These are phyloP conservation scores for Penicillium sp. DNA, from an alignment of 2,329 filamentous ascomycete species.

Conservation along the genomic window DNA sequence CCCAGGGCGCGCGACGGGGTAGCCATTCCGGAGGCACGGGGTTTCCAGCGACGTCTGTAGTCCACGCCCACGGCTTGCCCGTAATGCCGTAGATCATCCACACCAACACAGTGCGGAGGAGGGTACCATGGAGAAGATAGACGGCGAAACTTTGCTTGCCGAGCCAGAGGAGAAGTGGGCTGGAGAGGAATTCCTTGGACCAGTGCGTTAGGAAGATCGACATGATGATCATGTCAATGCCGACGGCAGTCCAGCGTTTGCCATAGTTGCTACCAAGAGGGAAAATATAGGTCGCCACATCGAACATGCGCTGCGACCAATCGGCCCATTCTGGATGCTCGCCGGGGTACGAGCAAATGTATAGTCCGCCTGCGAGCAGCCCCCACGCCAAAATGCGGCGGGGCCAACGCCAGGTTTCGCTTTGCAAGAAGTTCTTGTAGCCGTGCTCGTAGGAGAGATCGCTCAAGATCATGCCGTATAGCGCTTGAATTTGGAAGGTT, in stretches of 20 bases:
- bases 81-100: conserved; percentile 53
- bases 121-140: conserved; percentile 53
- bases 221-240: conserved; percentile 48
- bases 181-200: conserved; percentile 48
- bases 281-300: conserved; percentile 43
- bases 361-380: conserved; percentile 43
- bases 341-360: conserved; percentile 49
- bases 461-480: conserved; percentile 51
- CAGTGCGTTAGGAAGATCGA: conserved; percentile 50
- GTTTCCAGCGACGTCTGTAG: conserved; percentile 39
- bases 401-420: conserved; percentile 31
- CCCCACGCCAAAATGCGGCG: conserved; percentile 36
- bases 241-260: conserved; percentile 47
- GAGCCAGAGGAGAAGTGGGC: conserved; percentile 50
- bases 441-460: conserved; percentile 47
- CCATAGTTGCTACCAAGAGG: conserved; percentile 42
- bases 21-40: conserved; percentile 41
- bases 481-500: conserved; percentile 52
- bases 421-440: conserved; percentile 45
- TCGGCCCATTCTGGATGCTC: conserved; percentile 48
- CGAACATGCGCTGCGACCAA: conserved; percentile 47
- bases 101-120: conserved; percentile 49
- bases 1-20: conserved; percentile 35
- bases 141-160: conserved; percentile 55
- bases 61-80: conserved; percentile 42